These are phyloP conservation scores for Debaryomyces castellii DNA, from an alignment of 805 yeast species.

Conservation along the genomic window DNA sequence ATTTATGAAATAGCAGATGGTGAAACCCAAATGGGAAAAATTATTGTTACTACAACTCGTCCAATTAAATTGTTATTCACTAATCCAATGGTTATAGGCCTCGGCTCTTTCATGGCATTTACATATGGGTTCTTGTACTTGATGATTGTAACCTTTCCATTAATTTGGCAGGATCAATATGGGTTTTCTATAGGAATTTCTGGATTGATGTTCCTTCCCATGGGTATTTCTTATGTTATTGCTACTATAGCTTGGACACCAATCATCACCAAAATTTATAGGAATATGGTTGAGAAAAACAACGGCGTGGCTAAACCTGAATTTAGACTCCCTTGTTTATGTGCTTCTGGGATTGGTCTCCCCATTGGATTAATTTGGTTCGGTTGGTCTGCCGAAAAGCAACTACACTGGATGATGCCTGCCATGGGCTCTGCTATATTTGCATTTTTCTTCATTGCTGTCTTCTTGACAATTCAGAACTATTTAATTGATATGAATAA, in stretches of 20 bases:
- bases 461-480: constrained; percentile 64
- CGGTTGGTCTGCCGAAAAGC: constrained; percentile 67
- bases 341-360: constrained; percentile 49
- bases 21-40: constrained; percentile 38
- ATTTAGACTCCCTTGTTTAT: constrained; percentile 52
- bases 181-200: constrained; percentile 47
- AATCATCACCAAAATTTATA: constrained; percentile 42
- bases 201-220: constrained; percentile 59
- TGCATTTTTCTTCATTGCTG: constrained; percentile 58
- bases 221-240: constrained; percentile 52
- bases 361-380: constrained; percentile 66
- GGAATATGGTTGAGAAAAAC: constrained; percentile 36
- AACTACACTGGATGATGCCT: constrained; percentile 63
- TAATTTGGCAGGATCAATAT: constrained; percentile 47
- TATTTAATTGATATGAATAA: constrained; percentile 74
- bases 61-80: constrained; percentile 53
- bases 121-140: constrained; percentile 68
- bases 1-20: constrained; percentile 59
- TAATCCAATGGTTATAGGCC: constrained; percentile 63
- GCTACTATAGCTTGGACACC: constrained; percentile 53
- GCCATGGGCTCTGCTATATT: constrained; percentile 59
- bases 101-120: constrained; percentile 65
- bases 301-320: constrained; percentile 62
- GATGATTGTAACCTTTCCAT: constrained; percentile 59
- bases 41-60: constrained; percentile 48